These are phyloP conservation scores for Ascochyta clinopodiicola DNA, from an alignment of 2,329 filamentous ascomycete genomes.

Conservation along the genomic window DNA sequence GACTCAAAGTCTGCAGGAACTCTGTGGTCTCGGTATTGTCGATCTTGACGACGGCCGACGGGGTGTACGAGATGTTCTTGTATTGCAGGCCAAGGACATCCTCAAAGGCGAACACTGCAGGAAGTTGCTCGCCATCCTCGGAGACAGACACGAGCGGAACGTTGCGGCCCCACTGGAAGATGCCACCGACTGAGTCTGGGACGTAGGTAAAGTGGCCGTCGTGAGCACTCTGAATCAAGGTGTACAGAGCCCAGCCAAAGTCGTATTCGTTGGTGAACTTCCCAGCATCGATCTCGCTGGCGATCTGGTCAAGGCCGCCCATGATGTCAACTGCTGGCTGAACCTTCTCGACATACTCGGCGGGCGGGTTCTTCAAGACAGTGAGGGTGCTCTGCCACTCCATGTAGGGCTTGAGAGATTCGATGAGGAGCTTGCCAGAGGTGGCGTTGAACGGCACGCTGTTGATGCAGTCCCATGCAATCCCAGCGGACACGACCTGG, in stretches of 20 bases:
- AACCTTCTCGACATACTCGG: conserved; percentile 55
- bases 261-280: conserved; percentile 51
- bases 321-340: conserved; percentile 54
- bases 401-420: conserved; percentile 52
- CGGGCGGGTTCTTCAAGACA: conserved; percentile 53
- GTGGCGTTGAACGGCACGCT: conserved; percentile 54
- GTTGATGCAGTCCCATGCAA: conserved; percentile 55
- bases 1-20: conserved; percentile 56
- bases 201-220: conserved; percentile 69
- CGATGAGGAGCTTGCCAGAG: conserved; percentile 48
- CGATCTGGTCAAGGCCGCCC: conserved; percentile 50
- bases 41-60: conserved; percentile 62
- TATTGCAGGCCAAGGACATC: conserved; percentile 55
- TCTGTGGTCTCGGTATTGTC: conserved; percentile 61
- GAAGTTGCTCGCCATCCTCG: conserved; percentile 63
- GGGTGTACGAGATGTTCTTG: conserved; percentile 53
- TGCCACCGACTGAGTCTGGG: conserved; percentile 58
- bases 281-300: conserved; percentile 44
- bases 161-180: conserved; percentile 59
- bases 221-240: conserved; percentile 62
- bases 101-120: conserved; percentile 62
- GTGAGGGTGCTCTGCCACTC: conserved; percentile 57
- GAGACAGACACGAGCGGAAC: conserved; percentile 67
- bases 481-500: conserved; percentile 49
- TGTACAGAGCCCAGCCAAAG: conserved; percentile 60